Base-by-base conservation (phyloP, 306 rosid species). In the Glycine latifolia region DNA sequence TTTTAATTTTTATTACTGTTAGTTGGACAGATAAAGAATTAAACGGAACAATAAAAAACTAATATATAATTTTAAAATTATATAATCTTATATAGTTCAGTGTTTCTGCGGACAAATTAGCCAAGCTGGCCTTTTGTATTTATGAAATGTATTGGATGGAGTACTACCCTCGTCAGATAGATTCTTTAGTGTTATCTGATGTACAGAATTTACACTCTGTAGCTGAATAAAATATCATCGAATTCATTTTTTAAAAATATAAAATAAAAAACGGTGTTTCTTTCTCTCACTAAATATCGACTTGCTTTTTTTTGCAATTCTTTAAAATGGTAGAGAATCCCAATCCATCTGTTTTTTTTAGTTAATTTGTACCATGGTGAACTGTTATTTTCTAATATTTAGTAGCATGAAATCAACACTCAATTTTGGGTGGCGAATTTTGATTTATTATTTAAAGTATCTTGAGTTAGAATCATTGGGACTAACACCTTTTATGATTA, bases 281-380 rank as follows among this genome's bases (percentile, higher is more conserved):
- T 47, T 13, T 14, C 49, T 13, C 11, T 65, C 71, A 14, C 11
- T 37, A 65, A 37, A 65, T 58, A 58, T 58, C 8, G 33, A 58
- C 35, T 37, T 26, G 31, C 31, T 26, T 26, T 26, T 20, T 26
- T 26, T 2, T 16, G 2, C 16, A 2, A 4, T 69, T 47, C 9
- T 47, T 47, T 17, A 70, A 69, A 47, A 48, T 70, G 75, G 41
- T 70, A 47, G 75, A 20, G 52, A 17, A 69, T 69, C 41, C 14
- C 0, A 6, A 66, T 66, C 16, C 15, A 70, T 67, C 11, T 48
- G 71, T 17, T 60, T 3, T 3, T 43, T 46, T 37, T 35, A 63
- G 35, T 14, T 47, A 44, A 26, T 60, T 46, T 41, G 55, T 75
- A 61, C 10, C 26, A 8, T 10, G 26, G 43, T 15, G 65, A 65